phyloP scores from a whole-genome alignment of 192 early-diverging fungal species.

The Umbelopsis sp. region DNA sequence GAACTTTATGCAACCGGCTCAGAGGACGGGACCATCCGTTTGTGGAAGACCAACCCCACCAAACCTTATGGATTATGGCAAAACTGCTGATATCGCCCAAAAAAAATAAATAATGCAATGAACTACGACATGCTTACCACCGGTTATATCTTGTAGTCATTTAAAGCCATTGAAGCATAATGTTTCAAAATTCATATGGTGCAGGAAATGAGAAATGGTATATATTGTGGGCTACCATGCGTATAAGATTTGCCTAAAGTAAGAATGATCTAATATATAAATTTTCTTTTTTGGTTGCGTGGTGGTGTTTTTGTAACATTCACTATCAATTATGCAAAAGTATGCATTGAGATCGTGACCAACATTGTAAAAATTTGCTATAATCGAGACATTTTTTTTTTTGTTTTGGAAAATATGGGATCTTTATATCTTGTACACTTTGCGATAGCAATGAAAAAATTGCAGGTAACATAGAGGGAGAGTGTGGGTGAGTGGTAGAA shows the following conservation, averaged over 20 bases:
- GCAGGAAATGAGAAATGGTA: background rate
- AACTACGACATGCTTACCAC: background rate
- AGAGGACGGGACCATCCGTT: constrained; percentile 89
- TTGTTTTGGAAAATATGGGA: background rate
- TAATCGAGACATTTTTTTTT: background rate
- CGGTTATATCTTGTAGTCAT: no score
- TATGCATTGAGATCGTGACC: background rate
- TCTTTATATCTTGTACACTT: background rate
- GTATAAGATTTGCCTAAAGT: no score
- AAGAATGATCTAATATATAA: no score
- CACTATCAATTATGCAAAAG: background rate
- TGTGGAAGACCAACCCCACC: constrained; percentile 88
- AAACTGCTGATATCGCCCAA: constrained; percentile 16
- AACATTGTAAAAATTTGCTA: constrained; percentile 4
- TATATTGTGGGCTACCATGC: background rate
- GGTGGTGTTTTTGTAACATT: background rate
- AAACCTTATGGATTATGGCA: constrained; percentile 87
- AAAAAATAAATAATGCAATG: background rate
- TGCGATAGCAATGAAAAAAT: background rate
- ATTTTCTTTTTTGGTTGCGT: no score
- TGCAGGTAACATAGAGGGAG: background rate
- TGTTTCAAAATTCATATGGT: background rate
- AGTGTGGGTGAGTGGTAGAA: background rate
- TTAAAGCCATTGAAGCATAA: no score
- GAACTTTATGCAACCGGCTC: constrained; percentile 90